Base-by-base conservation (phyloP, 139 green algal species). In the Chlorella sp. region DNA sequence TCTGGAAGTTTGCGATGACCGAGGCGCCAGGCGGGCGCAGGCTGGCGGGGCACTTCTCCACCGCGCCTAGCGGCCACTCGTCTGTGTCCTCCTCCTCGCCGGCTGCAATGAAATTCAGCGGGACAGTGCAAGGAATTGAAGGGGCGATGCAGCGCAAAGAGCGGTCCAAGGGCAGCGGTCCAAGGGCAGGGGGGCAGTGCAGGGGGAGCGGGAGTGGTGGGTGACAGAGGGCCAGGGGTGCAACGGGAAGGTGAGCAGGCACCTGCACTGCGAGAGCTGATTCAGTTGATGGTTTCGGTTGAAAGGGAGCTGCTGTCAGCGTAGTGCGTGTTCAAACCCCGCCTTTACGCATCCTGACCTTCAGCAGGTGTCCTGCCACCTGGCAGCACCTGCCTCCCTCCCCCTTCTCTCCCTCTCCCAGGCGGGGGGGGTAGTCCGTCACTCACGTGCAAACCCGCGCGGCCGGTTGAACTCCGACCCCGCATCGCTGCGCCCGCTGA, bases 401-500 rank as follows among this genome's bases (percentile, higher is more conserved):
- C n/a, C n/a, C n/a, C n/a, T n/a, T n/a, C n/a, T n/a, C n/a, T n/a
- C 48, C 48, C 48, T 9, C 48, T 57, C 48, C 48, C 9, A 5
- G 48, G 9, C 48, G 9, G 48, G 7, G 9, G 48, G 48, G 48
- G 7, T 9, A 57, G 48, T 57, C 48, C 5, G 71, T 12, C 15
- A 12, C 83, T 78, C 83, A 88, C 84, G 84, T 88, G 84, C 84
- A 88, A 88, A 88, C 66, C 84, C 84, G 26, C 68, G 37, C 39
- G 42, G 79, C 21, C 79, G 79, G 32, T 28, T 40, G 0, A 37
- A 2, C 48, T 88, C 84, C 2, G 26, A 48, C 28, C 84, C 84
- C 15, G 84, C n/a, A 36, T 88, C 84, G 84, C 84, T 88, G 84
- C 84, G 84, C 39, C 84, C 84, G 84, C 84, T 88, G 84, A 88